These are phyloP conservation scores for Marasmius oreades DNA, from an alignment of 1,284 basidiomycete species.

Conservation along the genomic window DNA sequence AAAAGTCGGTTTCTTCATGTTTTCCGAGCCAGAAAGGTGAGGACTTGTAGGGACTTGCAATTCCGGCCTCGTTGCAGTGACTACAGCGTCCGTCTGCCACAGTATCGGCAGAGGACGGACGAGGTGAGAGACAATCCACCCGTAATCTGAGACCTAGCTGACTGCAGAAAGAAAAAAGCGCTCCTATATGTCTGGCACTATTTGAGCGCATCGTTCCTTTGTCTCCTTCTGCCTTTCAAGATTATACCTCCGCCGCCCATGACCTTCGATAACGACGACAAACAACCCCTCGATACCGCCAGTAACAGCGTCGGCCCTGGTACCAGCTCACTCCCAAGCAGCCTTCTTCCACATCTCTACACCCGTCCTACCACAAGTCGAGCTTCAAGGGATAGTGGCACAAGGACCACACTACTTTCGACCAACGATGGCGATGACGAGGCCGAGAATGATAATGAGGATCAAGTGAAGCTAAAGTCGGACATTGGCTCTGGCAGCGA, in stretches of 20 bases:
- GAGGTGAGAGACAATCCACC: neutral
- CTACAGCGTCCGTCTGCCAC: neutral
- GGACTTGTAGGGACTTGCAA: too few species aligned
- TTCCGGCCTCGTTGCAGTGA: neutral
- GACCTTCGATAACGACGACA: neutral
- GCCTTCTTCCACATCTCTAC: neutral
- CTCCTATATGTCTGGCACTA: neutral
- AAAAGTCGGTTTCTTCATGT: neutral
- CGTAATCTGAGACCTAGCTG: neutral
- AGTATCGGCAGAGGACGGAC: neutral
- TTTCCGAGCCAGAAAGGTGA: too few species aligned
- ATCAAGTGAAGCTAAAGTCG: neutral
- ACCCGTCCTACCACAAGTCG: neutral
- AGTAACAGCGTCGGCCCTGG: neutral
- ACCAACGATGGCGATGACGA: neutral
- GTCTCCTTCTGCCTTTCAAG: neutral
- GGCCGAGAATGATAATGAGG: neutral
- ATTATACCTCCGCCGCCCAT: neutral
- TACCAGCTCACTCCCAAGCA: neutral
- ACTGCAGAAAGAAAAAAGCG: neutral
- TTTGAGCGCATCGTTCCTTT: neutral
- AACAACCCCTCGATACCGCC: neutral
- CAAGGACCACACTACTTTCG: neutral
- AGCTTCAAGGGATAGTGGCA: neutral
- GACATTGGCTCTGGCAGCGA: neutral